These are phyloP conservation scores for Emergomyces orientalis DNA, from an alignment of 2,329 filamentous ascomycete genomes.

Conservation along the genomic window DNA sequence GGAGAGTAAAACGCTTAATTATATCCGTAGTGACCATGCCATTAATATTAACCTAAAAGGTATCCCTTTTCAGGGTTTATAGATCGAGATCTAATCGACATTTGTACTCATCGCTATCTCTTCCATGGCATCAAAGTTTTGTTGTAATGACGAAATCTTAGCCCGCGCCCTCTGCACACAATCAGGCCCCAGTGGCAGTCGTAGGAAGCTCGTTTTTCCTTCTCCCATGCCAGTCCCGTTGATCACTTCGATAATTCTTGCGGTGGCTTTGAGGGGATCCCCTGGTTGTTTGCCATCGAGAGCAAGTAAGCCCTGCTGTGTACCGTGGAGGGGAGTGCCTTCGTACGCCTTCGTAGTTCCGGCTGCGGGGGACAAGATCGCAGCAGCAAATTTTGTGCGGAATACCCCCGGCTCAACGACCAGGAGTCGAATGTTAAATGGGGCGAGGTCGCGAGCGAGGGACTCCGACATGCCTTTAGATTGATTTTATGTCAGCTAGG, in stretches of 20 bases:
- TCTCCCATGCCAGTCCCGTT: constrained; percentile 20
- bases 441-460: constrained; percentile 20
- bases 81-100: background rate
- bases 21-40: no score
- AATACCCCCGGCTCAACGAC: constrained; percentile 23
- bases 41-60: no score
- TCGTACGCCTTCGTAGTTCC: constrained; percentile 17
- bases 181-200: constrained; percentile 24
- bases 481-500: background rate
- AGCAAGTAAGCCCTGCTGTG: constrained; percentile 13
- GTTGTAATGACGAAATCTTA: constrained; percentile 16
- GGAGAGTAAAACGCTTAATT: no score
- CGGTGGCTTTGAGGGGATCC: constrained; percentile 21
- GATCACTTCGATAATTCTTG: constrained; percentile 22
- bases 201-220: constrained; percentile 18
- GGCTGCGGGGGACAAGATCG: constrained; percentile 15
- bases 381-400: constrained; percentile 20
- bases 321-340: constrained; percentile 14
- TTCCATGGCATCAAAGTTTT: constrained; percentile 15
- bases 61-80: background rate
- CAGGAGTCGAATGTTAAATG: constrained; percentile 22
- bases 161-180: constrained; percentile 16
- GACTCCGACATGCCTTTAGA: constrained; percentile 20
- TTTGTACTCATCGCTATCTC: constrained; percentile 14
- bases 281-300: constrained; percentile 19